These are phyloP conservation scores for Breviolum minutum DNA, from an alignment of 73 alveolate genomes.

Conservation along the genomic window DNA sequence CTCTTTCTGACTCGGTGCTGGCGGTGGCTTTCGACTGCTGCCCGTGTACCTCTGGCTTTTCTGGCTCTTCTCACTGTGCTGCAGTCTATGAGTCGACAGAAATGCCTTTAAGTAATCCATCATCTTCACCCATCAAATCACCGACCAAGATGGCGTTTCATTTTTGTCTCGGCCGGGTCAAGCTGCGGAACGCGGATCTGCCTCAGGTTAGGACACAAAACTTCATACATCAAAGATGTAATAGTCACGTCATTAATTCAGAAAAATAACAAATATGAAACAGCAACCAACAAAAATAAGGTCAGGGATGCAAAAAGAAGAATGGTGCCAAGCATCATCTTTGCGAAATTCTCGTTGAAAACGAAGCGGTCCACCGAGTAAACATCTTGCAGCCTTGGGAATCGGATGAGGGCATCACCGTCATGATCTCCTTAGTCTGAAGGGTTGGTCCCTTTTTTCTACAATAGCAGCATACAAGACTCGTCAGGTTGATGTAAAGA, in stretches of 20 bases:
- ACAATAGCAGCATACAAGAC: no score
- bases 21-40: conserved; percentile 15
- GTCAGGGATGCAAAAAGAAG: no score
- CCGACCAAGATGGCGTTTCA: no score
- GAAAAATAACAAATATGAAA: no score
- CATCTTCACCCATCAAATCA: no score
- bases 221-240: background rate
- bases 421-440: conserved; percentile 8
- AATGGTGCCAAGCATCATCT: background rate
- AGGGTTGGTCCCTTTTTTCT: no score
- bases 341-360: background rate
- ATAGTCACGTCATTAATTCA: no score
- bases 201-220: background rate
- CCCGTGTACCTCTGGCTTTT: conserved; percentile 8
- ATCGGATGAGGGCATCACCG: conserved; percentile 37
- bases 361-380: conserved; percentile 57
- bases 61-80: background rate
- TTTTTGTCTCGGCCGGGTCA: background rate
- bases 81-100: background rate
- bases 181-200: background rate
- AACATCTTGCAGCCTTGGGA: conserved; percentile 29
- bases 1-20: conserved; percentile 30
- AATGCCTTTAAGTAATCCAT: no score
- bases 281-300: no score
- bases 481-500: no score